A percentile compares a stretch with the other conserved stretches of the same genome.
phyloP scores from a whole-genome alignment of 345 rosid genomes.

The Microthlaspi erraticum region DNA sequence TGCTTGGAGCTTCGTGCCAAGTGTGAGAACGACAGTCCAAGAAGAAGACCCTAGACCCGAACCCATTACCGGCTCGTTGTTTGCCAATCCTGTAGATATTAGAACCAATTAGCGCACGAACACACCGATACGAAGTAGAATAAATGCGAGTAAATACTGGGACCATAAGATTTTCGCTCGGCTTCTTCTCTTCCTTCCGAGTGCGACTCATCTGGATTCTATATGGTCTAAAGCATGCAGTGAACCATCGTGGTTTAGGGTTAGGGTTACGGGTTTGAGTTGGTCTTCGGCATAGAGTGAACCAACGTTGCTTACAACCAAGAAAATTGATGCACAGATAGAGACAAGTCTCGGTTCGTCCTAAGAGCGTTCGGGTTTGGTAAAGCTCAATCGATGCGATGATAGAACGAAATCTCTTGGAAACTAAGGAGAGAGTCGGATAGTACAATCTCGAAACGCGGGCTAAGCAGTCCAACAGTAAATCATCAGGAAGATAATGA shows the following conservation, averaged over 20 bases:
- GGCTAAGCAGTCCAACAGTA: not conserved
- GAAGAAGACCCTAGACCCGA: not conserved
- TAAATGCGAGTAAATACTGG: not conserved
- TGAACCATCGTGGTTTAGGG: not conserved
- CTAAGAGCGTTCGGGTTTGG: not conserved
- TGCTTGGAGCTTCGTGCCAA: slow-evolving; percentile 16
- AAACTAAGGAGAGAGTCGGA: slow-evolving; percentile 19
- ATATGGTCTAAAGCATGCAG: not conserved
- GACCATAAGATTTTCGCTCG: not conserved
- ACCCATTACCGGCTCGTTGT: not conserved
- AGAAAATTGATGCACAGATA: not conserved
- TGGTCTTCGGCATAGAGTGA: not conserved
- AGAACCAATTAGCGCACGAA: not conserved
- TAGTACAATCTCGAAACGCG: not conserved
- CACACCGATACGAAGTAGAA: not conserved
- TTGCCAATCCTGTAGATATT: slow-evolving; percentile 11
- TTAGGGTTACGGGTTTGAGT: not conserved
- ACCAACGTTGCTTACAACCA: not conserved
- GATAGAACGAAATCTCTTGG: slow-evolving; percentile 13
- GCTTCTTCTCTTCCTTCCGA: not conserved
- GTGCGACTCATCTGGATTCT: not conserved
- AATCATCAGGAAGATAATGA: not conserved
- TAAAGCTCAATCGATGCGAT: slow-evolving; percentile 1
- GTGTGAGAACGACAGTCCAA: slow-evolving; percentile 7
- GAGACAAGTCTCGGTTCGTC: not conserved